phyloP scores from a whole-genome alignment of 2,329 filamentous ascomycete genomes.

The Colletotrichum karsti region DNA sequence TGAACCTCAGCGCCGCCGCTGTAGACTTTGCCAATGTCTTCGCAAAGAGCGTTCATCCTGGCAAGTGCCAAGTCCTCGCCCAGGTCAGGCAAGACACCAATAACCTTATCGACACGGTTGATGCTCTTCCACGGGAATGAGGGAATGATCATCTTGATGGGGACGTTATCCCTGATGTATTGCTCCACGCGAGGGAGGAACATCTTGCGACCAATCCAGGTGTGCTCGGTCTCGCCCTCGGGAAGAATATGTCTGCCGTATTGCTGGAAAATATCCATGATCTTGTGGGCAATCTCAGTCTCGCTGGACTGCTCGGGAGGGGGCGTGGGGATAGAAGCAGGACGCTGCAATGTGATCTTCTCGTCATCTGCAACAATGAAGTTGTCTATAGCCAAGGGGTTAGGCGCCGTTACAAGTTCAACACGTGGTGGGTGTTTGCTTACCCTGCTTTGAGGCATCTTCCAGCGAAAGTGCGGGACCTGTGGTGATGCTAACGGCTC shows the following conservation, averaged over 20 bases:
- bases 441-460: background rate
- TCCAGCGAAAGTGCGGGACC: background rate
- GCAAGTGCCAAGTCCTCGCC: slow-evolving; percentile 50
- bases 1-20: slow-evolving; percentile 46
- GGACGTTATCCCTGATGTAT: slow-evolving; percentile 23
- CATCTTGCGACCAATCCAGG: slow-evolving; percentile 28
- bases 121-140: slow-evolving; percentile 34
- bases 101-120: slow-evolving; percentile 39
- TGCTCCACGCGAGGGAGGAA: slow-evolving; percentile 25
- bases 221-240: slow-evolving; percentile 20
- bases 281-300: slow-evolving; percentile 23
- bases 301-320: slow-evolving; percentile 11
- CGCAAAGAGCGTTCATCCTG: slow-evolving; percentile 48
- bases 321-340: slow-evolving; percentile 9
- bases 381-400: background rate
- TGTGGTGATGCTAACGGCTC: background rate
- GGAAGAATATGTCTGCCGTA: slow-evolving; percentile 24
- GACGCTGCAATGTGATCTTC: background rate
- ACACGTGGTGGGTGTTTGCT: background rate
- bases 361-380: background rate
- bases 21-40: slow-evolving; percentile 47
- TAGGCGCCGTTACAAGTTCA: background rate
- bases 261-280: slow-evolving; percentile 19
- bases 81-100: slow-evolving; percentile 47
- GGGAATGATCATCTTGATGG: slow-evolving; percentile 28